phyloP scores from a whole-genome alignment of 495 filamentous ascomycete genomes.

The Penicillium ochrochloron region DNA sequence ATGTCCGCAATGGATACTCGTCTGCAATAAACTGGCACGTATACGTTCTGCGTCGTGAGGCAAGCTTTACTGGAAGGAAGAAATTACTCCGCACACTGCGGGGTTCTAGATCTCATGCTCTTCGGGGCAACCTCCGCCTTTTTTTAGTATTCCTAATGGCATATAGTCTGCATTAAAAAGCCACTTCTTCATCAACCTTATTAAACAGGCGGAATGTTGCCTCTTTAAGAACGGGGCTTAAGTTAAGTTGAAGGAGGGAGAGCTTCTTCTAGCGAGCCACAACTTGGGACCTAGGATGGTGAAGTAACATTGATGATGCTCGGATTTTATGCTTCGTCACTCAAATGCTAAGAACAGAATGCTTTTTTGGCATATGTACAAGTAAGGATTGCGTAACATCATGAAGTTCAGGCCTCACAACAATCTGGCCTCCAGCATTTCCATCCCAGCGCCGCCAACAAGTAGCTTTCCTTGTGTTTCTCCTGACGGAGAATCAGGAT shows the following conservation, averaged over 20 bases:
- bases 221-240: not conserved
- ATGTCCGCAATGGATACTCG: not conserved
- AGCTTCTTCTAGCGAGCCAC: not conserved
- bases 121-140: not conserved
- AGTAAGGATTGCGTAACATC: not conserved
- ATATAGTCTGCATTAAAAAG: not conserved
- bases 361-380: not conserved
- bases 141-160: not conserved
- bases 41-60: not conserved
- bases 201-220: not conserved
- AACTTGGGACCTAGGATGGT: not conserved
- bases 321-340: not conserved
- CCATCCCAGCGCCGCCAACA: conserved; percentile 62
- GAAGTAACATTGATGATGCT: not conserved
- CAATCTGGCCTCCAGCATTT: conserved; percentile 40
- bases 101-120: not conserved
- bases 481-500: not conserved
- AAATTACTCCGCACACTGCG: conserved; percentile 1
- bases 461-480: conserved; percentile 39
- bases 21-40: not conserved
- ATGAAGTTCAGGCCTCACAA: conserved; percentile 6
- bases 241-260: not conserved
- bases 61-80: not conserved
- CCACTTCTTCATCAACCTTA: not conserved
- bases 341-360: not conserved